Evolutionary conservation across 2,329 filamentous ascomycete genomes (phyloP), one percentile per base, ranked within the genome.

Genomic region (Drechslerella coelobrocha): DNA sequence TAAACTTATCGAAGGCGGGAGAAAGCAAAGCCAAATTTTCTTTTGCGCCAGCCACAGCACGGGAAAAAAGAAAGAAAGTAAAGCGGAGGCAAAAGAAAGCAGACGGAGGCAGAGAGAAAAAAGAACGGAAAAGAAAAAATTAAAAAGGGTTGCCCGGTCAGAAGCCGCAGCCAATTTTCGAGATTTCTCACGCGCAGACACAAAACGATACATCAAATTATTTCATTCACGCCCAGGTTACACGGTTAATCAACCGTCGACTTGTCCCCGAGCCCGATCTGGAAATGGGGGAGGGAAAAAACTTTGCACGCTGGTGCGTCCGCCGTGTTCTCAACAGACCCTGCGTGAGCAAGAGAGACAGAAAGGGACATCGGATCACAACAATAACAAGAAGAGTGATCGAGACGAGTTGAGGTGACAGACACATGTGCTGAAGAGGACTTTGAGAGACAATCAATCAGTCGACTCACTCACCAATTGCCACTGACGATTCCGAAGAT

Each of bases 401-500:
- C 14, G 41, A 45, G 19, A 19, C 14, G 41, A 19, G 17, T 5
- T 9, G 9, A 41, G n/a, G 29, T 14, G n/a, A 41, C 9, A 41
- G 37, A 9, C 7, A 14, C 9, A n/a, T n/a, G n/a, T n/a, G n/a
- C n/a, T n/a, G n/a, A n/a, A n/a, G n/a, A n/a, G n/a, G n/a, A n/a
- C n/a, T n/a, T n/a, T n/a, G n/a, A n/a, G n/a, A n/a, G n/a, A n/a
- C n/a, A n/a, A n/a, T n/a, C n/a, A n/a, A n/a, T n/a, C n/a, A n/a
- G n/a, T n/a, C n/a, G n/a, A n/a, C n/a, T n/a, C n/a, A n/a, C 41
- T 45, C 41, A 45, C 41, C 41, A 23, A 45, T 45, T 45, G 41
- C 41, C 41, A 45, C 41, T 21, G 41, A 10, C 19, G 17, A 19
- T 45, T 45, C 41, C 41, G 41, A 45, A 45, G 41, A 21, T 45